Evolutionary conservation across 139 green algal species (phyloP).

Genomic region (Chlamydomonas sphaeroides): DNA sequence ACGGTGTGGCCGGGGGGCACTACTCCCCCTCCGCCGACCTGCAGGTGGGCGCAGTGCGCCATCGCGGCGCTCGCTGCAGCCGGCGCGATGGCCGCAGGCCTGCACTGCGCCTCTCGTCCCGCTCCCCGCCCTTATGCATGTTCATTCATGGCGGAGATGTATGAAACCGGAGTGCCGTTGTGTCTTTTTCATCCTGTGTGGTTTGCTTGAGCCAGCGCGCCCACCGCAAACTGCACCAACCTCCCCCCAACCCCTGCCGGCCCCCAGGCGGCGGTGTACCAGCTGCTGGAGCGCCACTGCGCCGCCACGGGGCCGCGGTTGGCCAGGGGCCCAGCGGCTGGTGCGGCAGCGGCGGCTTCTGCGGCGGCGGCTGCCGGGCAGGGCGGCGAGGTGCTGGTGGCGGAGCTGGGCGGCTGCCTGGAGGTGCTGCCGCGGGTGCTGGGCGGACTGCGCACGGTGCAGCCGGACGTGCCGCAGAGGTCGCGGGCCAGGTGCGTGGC

Average conservation of each 20-base stretch:
- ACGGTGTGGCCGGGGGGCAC: not conserved
- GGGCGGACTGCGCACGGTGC: slow-evolving; percentile 6
- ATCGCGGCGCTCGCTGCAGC: no score
- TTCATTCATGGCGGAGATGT: no score
- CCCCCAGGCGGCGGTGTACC: not conserved
- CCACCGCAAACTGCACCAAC: no score
- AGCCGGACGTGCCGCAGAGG: not conserved
- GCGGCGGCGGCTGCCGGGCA: not conserved
- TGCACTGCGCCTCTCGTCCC: no score
- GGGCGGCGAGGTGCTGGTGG: not conserved
- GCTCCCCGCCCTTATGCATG: no score
- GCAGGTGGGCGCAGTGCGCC: not conserved
- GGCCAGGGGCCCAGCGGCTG: no score
- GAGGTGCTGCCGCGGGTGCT: not conserved
- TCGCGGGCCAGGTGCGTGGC: not conserved
- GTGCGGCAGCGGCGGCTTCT: not conserved
- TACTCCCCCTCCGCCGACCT: not conserved
- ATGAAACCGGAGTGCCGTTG: no score
- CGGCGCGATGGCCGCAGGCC: no score
- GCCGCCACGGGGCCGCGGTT: no score
- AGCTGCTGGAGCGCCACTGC: slow-evolving; percentile 12
- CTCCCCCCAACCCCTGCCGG: no score
- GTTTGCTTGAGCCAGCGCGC: no score
- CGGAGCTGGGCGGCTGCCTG: not conserved
- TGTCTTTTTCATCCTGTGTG: no score